Conservation (phyloP, 2,329 filamentous ascomycete genomes). For the Calonectria pteridis region DNA sequence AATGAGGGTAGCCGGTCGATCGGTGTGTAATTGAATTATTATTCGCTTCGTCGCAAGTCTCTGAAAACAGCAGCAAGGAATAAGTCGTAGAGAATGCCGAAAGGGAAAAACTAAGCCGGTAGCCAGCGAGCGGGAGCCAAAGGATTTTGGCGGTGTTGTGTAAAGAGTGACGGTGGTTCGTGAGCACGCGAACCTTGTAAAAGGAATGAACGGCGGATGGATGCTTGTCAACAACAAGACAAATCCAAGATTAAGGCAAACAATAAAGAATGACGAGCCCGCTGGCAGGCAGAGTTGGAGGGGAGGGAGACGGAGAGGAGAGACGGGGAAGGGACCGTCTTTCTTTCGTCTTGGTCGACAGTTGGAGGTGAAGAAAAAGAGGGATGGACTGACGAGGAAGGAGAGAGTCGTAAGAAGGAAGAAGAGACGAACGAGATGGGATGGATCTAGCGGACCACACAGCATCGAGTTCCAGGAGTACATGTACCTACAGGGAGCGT, state of each 20-base stretch:
- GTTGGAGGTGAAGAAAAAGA: constrained; percentile 39
- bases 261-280: constrained; percentile 61
- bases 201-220: constrained; percentile 38
- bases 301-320: constrained; percentile 28
- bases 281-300: constrained; percentile 62
- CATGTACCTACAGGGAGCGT: constrained; percentile 17
- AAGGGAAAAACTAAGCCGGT: constrained; percentile 30
- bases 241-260: constrained; percentile 40
- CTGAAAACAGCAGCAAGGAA: constrained; percentile 25
- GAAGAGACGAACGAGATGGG: constrained; percentile 36
- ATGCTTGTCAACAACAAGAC: constrained; percentile 33
- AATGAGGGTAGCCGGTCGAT: constrained; percentile 20
- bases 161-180: constrained; percentile 41
- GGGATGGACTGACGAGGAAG: constrained; percentile 50
- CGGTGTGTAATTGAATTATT: constrained; percentile 32
- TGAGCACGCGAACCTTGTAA: constrained; percentile 33
- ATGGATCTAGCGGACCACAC: constrained; percentile 17
- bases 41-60: constrained; percentile 38
- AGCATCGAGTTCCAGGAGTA: constrained; percentile 8
- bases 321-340: constrained; percentile 38
- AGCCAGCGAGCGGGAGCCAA: constrained; percentile 36
- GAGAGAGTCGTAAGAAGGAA: constrained; percentile 41
- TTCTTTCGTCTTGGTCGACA: constrained; percentile 52
- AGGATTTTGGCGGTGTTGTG: constrained; percentile 26
- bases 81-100: constrained; percentile 27